Percentiles rank a stretch among this genome's conserved stretches.
phyloP scores from a whole-genome alignment of 345 rosid species.

The Eucalyptus erythrocorys region DNA sequence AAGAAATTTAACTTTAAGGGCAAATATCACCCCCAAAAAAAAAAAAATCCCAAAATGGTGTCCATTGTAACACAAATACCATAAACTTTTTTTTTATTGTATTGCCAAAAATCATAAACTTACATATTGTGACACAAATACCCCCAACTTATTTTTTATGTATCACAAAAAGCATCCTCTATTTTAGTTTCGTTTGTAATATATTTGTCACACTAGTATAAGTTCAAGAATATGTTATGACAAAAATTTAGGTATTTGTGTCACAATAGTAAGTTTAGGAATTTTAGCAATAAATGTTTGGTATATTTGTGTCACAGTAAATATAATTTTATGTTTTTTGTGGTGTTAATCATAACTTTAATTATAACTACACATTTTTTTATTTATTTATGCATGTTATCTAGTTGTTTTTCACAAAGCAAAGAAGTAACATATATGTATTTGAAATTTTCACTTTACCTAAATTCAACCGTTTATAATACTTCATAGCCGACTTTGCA shows the following conservation, averaged over 20 bases:
- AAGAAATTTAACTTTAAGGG: background rate
- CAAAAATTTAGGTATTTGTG: background rate
- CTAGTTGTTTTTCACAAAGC: background rate
- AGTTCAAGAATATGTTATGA: background rate
- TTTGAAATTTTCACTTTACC: background rate
- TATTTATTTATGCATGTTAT: background rate
- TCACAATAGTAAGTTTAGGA: too few relatives aligned
- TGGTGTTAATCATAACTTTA: background rate
- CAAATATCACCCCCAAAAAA: background rate
- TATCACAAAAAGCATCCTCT: background rate
- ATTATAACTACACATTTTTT: background rate
- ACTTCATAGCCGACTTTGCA: background rate
- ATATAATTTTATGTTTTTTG: too few relatives aligned
- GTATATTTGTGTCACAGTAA: rapidly evolving
- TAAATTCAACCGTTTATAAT: background rate
- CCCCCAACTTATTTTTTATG: too few relatives aligned
- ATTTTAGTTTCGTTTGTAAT: rapidly evolving
- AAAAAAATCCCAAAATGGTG: too few relatives aligned
- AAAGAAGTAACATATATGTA: background rate
- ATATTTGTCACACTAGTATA: too few relatives aligned
- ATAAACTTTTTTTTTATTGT: too few relatives aligned
- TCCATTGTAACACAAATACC: too few relatives aligned
- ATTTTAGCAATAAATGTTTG: too few relatives aligned
- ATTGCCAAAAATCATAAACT: background rate
- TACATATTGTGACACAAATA: background rate